Evolutionary conservation across 2,329 filamentous ascomycete genomes (phyloP).

Genomic region (Neofusicoccum laricinum): DNA sequence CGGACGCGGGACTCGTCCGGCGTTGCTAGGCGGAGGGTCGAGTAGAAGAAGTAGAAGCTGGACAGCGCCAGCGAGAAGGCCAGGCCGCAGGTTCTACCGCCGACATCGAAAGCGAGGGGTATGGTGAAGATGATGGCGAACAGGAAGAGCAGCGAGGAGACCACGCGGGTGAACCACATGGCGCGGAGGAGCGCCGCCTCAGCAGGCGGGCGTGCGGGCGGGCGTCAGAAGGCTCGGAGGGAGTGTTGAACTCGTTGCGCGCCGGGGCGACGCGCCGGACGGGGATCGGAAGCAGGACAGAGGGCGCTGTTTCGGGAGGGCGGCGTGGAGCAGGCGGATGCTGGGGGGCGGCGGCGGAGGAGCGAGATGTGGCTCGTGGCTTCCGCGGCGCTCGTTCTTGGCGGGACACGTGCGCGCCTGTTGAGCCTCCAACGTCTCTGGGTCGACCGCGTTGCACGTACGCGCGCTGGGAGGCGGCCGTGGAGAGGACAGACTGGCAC

Average conservation of each 20-base stretch:
- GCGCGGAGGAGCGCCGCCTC: conserved; percentile 34
- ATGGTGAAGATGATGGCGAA: conserved; percentile 92
- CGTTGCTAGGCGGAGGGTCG: conserved; percentile 73
- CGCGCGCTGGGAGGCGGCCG: not conserved
- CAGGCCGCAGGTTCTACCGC: conserved; percentile 87
- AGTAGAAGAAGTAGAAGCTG: conserved; percentile 87
- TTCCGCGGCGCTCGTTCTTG: conserved; percentile 14
- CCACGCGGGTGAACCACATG: conserved; percentile 81
- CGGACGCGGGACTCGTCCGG: conserved; percentile 75
- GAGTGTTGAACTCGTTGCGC: conserved; percentile 8
- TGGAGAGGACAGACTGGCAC: conserved; percentile 12
- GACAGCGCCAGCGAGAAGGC: conserved; percentile 90
- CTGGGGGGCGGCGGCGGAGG: conserved; percentile 7
- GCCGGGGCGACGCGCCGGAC: conserved; percentile 9
- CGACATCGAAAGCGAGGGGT: conserved; percentile 96
- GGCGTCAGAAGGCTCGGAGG: not conserved
- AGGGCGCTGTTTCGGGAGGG: not conserved
- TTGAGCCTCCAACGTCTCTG: not conserved
- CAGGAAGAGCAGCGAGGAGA: conserved; percentile 82
- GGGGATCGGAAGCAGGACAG: not conserved
- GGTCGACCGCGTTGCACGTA: not conserved
- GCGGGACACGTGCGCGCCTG: conserved; percentile 11
- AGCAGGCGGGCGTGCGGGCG: not conserved
- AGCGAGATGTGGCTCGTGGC: conserved; percentile 15
- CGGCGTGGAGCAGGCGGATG: not conserved